Base-by-base conservation (phyloP, 805 yeast species). In the Ogataea trehalophila region DNA sequence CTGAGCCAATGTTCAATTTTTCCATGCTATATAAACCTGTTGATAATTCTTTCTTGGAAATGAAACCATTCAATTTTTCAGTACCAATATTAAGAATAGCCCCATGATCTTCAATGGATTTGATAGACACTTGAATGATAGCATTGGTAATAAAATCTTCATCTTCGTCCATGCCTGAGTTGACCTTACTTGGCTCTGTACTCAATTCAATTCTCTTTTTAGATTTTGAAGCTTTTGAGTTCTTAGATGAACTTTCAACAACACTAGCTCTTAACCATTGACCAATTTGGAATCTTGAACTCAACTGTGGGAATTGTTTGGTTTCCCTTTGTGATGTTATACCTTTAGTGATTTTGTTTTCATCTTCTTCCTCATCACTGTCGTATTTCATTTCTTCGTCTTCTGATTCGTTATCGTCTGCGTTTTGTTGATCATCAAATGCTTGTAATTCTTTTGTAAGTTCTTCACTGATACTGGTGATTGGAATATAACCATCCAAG, bases 101-200 rank as follows among this genome's bases (percentile, higher is more conserved):
- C 68, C 99, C 99, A 63, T 89, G 97, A 63, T 94, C 99, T 73
- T 94, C 98, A 22, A 87, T 68, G 41, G 95, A 84, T 51, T 74
- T 76, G 20, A 94, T 81, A 2, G 87, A 73, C 22, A 82, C 91
- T 67, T 94, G 99, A 2, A 94, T 61, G 4, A 85, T 61, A 49
- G 78, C 73, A 39, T 88, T 89, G 26, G 73, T 58, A 6, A 71
- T 67, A 42, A 87, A 66, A 62, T 90, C 97, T 40, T 83, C 90
- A 5, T 72, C 77, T 45, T 71, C 76, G 8, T 71, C 75, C 48
- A 90, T 68, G 14, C 69, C 50, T 18, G 74, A 71, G 61, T 94
- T 94, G 13, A 86, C 88, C 39, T 70, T 69, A 42, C 77, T 73
- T 7, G 97, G 96, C 60, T 87, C 94, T 39, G 87, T 72, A 9